These are phyloP conservation scores for Xylaria sp. DNA, from an alignment of 2,329 filamentous ascomycete genomes.

Conservation along the genomic window DNA sequence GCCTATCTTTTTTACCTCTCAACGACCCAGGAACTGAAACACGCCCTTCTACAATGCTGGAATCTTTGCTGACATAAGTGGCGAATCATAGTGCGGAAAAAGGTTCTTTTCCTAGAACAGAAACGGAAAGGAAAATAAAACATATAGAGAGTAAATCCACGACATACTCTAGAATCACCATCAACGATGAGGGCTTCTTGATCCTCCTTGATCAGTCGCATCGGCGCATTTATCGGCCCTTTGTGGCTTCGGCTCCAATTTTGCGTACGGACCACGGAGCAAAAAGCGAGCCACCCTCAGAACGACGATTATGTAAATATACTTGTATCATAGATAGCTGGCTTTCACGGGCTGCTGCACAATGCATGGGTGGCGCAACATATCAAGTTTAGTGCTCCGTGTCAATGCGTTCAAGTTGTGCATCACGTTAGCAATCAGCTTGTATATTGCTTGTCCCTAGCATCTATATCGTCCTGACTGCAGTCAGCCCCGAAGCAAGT, in stretches of 20 bases:
- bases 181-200: constrained; percentile 21
- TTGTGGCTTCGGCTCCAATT: background rate
- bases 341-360: constrained; percentile 15
- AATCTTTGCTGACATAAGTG: background rate
- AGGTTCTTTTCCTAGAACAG: constrained; percentile 94
- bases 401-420: constrained; percentile 9
- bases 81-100: constrained; percentile 77
- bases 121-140: constrained; percentile 77
- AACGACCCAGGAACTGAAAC: background rate
- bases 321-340: constrained; percentile 35
- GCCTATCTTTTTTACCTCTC: background rate
- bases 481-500: constrained; percentile 10
- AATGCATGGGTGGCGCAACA: constrained; percentile 10
- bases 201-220: constrained; percentile 1
- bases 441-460: constrained; percentile 15
- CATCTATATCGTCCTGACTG: constrained; percentile 1
- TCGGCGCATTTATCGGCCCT: constrained; percentile 13
- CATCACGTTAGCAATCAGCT: constrained; percentile 20
- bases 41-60: too few species aligned
- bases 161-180: constrained; percentile 30
- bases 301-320: constrained; percentile 32
- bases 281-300: constrained; percentile 2
- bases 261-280: background rate
- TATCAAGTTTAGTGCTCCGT: constrained; percentile 23
- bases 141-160: constrained; percentile 18